Conservation (phyloP, 2,329 filamentous ascomycete genomes). For the Epichloe elymi region DNA sequence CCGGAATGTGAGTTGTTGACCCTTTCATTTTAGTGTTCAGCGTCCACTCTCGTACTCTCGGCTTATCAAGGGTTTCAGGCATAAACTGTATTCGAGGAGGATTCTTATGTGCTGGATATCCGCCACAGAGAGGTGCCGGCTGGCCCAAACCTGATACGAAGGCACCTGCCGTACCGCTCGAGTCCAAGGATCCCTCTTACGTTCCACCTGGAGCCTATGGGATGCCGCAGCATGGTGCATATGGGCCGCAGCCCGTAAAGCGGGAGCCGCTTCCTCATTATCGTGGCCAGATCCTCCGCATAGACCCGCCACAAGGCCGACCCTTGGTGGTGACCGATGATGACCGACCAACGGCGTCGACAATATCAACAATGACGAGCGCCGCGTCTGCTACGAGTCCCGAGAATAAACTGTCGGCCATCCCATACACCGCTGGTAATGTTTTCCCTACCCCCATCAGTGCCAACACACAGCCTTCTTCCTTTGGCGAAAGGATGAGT, state of each 20-base stretch:
- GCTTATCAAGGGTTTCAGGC: slow-evolving; percentile 33
- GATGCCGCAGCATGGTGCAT: slow-evolving; percentile 37
- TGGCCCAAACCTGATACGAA: slow-evolving; percentile 69
- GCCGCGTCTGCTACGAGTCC: slow-evolving; percentile 41
- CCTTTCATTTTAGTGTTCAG: too few species aligned
- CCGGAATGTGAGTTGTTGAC: slow-evolving; percentile 61
- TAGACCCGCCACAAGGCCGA: slow-evolving; percentile 48
- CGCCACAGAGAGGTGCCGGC: slow-evolving; percentile 54
- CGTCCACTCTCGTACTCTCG: not conserved
- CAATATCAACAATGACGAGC: slow-evolving; percentile 44
- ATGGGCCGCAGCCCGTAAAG: slow-evolving; percentile 28
- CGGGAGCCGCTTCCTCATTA: slow-evolving; percentile 46
- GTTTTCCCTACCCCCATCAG: slow-evolving; percentile 51
- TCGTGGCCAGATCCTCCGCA: slow-evolving; percentile 47
- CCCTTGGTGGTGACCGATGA: slow-evolving; percentile 40
- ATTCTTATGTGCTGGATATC: slow-evolving; percentile 86
- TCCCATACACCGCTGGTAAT: slow-evolving; percentile 41
- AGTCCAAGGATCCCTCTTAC: slow-evolving; percentile 66
- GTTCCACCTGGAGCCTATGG: slow-evolving; percentile 48
- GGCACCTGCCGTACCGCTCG: slow-evolving; percentile 57
- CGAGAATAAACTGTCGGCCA: slow-evolving; percentile 47
- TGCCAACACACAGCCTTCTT: slow-evolving; percentile 33
- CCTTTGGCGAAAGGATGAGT: slow-evolving; percentile 35
- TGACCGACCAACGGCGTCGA: slow-evolving; percentile 45
- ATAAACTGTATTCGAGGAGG: slow-evolving; percentile 84